Percentiles rank a stretch among this genome's conserved stretches.
These are phyloP conservation scores for Debaryomycetaceae sp. DNA, from an alignment of 1,139 yeast genomes.

Conservation along the genomic window DNA sequence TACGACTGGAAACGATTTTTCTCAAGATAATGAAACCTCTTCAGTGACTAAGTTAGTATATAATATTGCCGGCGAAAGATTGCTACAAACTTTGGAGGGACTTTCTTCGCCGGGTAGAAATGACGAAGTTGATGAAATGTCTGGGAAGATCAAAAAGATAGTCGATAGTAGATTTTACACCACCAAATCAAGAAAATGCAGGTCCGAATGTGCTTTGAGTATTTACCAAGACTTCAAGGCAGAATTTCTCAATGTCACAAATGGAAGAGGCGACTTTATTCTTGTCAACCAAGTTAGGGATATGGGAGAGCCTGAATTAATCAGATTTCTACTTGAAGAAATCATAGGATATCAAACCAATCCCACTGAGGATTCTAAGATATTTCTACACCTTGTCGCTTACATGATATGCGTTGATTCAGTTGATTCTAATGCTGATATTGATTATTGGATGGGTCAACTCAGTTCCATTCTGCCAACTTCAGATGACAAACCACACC, in stretches of 20 bases:
- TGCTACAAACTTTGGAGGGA: conserved; percentile 14
- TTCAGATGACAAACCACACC: neutral
- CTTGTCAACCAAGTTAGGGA: neutral
- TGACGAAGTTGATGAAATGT: conserved; percentile 13
- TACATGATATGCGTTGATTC: conserved; percentile 19
- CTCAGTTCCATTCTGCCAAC: neutral
- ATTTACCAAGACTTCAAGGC: conserved; percentile 7
- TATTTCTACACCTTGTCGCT: conserved; percentile 24
- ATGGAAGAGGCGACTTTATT: neutral
- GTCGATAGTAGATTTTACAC: neutral
- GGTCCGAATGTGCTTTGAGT: neutral
- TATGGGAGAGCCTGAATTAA: neutral
- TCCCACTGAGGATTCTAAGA: conserved; percentile 24
- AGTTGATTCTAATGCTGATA: conserved; percentile 16
- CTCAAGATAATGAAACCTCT: conserved; percentile 11
- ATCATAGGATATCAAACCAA: conserved; percentile 4
- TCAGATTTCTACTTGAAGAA: neutral
- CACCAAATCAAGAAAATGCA: neutral
- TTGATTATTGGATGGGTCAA: conserved; percentile 20
- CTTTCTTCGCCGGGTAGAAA: neutral
- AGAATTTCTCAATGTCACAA: conserved; percentile 4
- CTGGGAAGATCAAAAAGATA: conserved; percentile 8
- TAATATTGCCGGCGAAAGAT: conserved; percentile 19
- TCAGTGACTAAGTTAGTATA: conserved; percentile 24
- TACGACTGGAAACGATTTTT: conserved; percentile 12